Evolutionary conservation across 2,329 filamentous ascomycete genomes (phyloP), one percentile per base, ranked within the genome.

Genomic region (Talaromyces sp.): DNA sequence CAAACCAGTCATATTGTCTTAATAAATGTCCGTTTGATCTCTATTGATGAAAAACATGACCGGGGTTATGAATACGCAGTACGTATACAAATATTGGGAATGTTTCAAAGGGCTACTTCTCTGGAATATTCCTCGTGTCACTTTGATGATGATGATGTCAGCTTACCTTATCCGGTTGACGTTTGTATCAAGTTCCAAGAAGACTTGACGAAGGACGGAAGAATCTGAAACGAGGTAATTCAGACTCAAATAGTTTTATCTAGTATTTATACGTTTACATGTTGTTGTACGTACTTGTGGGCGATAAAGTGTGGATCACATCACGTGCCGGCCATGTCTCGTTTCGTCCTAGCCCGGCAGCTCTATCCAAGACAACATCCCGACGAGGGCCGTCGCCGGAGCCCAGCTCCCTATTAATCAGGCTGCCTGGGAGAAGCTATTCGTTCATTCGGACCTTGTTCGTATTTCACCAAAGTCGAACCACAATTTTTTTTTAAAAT

Each of bases 141-240:
- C 15, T 27, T 28, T 57, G 54, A 33, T 56, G 42, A 51, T 51
- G 54, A 49, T 60, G 58, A 60, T 60, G 58, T 60, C 58, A 60
- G 33, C 58, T 53, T 56, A 47, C 58, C 58, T 60, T 55, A 36
- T 39, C 55, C 47, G 58, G 33, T 39, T 60, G 52, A 44, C 58
- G 58, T 55, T 15, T 22, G n/a, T 15, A 11, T 44, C 17, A 8
- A 33, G 22, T 22, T 22, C 22, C 39, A 44, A 44, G 19, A 19
- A 19, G 1, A 17, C 15, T 4, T 9, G 3, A 44, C 2, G 5
- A n/a, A 15, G 8, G 36, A 39, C 7, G 6, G 36, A n/a, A 39
- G 17, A 39, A n/a, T n/a, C 15, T 8, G 36, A 39, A 39, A n/a
- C 17, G 4, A 17, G 33, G 33, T 17, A 15, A 39, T n/a, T n/a